A percentile compares a stretch with the other conserved stretches of the same genome.
Conservation (phyloP, 805 yeast species). For the Yarrowia alimentaria region DNA sequence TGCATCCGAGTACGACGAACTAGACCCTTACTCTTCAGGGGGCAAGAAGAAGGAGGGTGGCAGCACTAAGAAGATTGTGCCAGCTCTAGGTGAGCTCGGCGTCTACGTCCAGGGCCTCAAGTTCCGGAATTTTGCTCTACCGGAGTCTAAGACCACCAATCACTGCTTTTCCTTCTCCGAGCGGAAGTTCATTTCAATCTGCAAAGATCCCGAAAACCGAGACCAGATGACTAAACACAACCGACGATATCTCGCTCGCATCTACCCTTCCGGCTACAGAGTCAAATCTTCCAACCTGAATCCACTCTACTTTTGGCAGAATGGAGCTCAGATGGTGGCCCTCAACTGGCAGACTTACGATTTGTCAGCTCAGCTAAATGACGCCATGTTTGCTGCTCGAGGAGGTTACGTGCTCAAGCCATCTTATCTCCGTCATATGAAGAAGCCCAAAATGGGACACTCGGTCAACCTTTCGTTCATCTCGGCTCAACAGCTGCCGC, state of each 20-base stretch:
- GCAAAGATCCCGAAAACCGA: slow-evolving; percentile 57
- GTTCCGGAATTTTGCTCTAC: slow-evolving; percentile 77
- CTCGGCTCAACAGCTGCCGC: slow-evolving; percentile 85
- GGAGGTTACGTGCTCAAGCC: slow-evolving; percentile 86
- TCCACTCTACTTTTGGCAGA: slow-evolving; percentile 76
- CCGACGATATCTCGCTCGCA: slow-evolving; percentile 67
- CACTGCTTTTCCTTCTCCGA: slow-evolving; percentile 90
- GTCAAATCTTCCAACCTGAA: slow-evolving; percentile 76
- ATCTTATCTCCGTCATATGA: slow-evolving; percentile 39
- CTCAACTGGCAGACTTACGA: slow-evolving; percentile 96
- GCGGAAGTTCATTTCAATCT: slow-evolving; percentile 58
- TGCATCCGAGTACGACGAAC: slow-evolving; percentile 32
- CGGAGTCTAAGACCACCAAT: slow-evolving; percentile 74
- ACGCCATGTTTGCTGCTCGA: slow-evolving; percentile 67
- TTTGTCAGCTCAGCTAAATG: slow-evolving; percentile 81
- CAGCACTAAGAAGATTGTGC: slow-evolving; percentile 36
- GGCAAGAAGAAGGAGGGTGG: slow-evolving; percentile 28
- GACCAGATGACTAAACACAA: slow-evolving; percentile 74
- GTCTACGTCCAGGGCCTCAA: slow-evolving; percentile 72
- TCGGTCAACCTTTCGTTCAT: slow-evolving; percentile 48
- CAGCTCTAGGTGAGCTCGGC: slow-evolving; percentile 57
- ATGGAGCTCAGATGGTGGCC: slow-evolving; percentile 93
- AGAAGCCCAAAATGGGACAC: slow-evolving; percentile 27
- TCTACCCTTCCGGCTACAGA: slow-evolving; percentile 81
- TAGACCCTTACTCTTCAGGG: background rate